A percentile compares a stretch with the other conserved stretches of the same genome.
These are phyloP conservation scores for Limnanthes douglasii DNA, from an alignment of 345 rosid genomes.

Conservation along the genomic window DNA sequence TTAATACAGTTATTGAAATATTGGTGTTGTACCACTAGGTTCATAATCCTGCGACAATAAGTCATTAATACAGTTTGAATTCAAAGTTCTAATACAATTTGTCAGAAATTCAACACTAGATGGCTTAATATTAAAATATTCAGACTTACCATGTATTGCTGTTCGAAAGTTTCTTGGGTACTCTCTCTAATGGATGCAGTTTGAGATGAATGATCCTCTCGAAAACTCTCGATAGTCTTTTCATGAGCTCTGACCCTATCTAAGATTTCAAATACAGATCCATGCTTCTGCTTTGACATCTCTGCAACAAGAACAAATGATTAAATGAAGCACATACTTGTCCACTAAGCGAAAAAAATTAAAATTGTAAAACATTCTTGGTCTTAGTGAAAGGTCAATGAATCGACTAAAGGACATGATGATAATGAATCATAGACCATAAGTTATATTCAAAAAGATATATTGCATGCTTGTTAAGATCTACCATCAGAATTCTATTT, in stretches of 20 bases:
- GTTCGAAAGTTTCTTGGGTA: slow-evolving; percentile 61
- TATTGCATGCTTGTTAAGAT: too few relatives aligned
- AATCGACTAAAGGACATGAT: too few relatives aligned
- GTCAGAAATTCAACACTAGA: too few relatives aligned
- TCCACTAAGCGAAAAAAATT: too few relatives aligned
- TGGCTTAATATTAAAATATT: too few relatives aligned
- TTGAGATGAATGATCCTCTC: slow-evolving; percentile 47
- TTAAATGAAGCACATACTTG: too few relatives aligned
- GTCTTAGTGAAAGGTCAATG: too few relatives aligned
- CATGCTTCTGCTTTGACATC: slow-evolving; percentile 41
- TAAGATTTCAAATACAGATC: slow-evolving; percentile 37
- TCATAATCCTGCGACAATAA: slow-evolving; percentile 52
- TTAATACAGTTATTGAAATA: too few relatives aligned
- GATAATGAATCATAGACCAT: slow-evolving; percentile 1
- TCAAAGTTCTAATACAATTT: too few relatives aligned
- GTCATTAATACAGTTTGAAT: too few relatives aligned
- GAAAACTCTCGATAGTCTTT: slow-evolving; percentile 28
- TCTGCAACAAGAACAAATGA: slow-evolving; percentile 26
- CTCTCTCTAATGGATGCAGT: slow-evolving; percentile 39
- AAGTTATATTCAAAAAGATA: not conserved
- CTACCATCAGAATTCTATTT: too few relatives aligned
- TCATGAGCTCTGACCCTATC: slow-evolving; percentile 36
- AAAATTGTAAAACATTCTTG: too few relatives aligned
- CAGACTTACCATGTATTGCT: slow-evolving; percentile 55
- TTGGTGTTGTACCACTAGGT: slow-evolving; percentile 71